phyloP scores from a whole-genome alignment of 1,284 basidiomycete genomes.

The Trichosporon sp. region DNA sequence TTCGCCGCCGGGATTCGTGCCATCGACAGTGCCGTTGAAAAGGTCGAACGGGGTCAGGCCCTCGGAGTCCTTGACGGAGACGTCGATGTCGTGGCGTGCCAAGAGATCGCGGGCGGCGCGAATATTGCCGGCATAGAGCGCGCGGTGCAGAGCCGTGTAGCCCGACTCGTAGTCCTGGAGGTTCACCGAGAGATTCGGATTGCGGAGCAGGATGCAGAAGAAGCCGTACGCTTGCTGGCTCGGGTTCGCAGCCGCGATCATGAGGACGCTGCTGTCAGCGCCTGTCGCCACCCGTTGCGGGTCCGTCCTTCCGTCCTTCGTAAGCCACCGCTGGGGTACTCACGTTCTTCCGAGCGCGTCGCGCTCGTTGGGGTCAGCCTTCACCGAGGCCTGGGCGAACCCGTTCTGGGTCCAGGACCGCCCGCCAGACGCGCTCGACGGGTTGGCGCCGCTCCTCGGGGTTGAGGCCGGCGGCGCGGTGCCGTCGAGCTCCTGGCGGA shows the following conservation, averaged over 20 bases:
- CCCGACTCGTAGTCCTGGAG: constrained; percentile 74
- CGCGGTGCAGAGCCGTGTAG: constrained; percentile 89
- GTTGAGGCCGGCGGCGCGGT: constrained; percentile 42
- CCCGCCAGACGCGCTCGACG: constrained; percentile 51
- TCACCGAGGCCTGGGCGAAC: constrained; percentile 44
- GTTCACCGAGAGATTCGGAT: constrained; percentile 75
- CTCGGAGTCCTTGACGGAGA: constrained; percentile 73
- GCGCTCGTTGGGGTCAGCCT: constrained; percentile 48
- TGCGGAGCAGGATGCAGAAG: constrained; percentile 70
- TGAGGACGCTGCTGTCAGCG: constrained; percentile 63
- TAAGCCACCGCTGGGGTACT: constrained; percentile 54
- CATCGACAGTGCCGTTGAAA: constrained; percentile 82
- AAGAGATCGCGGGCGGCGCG: constrained; percentile 72
- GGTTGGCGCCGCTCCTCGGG: constrained; percentile 30
- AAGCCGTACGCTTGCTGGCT: constrained; percentile 69
- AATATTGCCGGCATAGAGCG: constrained; percentile 82
- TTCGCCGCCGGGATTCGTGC: constrained; percentile 55
- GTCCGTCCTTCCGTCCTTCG: constrained; percentile 11
- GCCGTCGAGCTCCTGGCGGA: constrained; percentile 70
- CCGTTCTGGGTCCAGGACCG: constrained; percentile 63
- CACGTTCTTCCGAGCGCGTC: constrained; percentile 43
- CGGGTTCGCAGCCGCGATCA: constrained; percentile 65
- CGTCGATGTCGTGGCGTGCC: constrained; percentile 69
- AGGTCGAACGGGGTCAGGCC: constrained; percentile 91
- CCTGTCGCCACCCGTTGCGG: constrained; percentile 53